Evolutionary conservation across 768 basidiomycete genomes (phyloP).

Genomic region (Leccinum subgranulosum): DNA sequence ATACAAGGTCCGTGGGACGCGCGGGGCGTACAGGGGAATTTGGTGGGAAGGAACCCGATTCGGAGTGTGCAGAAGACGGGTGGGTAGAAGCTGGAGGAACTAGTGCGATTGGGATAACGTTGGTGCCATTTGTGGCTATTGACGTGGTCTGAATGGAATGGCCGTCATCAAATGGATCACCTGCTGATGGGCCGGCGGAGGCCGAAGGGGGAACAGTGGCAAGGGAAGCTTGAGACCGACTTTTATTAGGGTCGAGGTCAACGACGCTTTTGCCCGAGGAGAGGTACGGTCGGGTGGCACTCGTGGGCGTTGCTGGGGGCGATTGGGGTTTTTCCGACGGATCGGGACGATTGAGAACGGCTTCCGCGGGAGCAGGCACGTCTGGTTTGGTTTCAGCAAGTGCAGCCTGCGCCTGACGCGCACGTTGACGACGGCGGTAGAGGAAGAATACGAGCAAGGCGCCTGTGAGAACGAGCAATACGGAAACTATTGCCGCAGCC

Average conservation of each 20-base stretch:
- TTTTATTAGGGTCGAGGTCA: conserved; percentile 48
- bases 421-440: conserved; percentile 57
- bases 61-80: conserved; percentile 35
- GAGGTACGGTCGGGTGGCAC: conserved; percentile 46
- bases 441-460: conserved; percentile 53
- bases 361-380: conserved; percentile 68
- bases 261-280: conserved; percentile 49
- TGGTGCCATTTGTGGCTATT: conserved; percentile 73
- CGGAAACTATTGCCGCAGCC: conserved; percentile 69
- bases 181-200: conserved; percentile 22
- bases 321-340: conserved; percentile 60
- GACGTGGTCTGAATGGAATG: conserved; percentile 77
- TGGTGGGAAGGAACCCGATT: conserved; percentile 13
- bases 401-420: conserved; percentile 33
- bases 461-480: conserved; percentile 55
- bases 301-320: conserved; percentile 16
- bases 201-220: conserved; percentile 7
- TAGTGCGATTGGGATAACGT: conserved; percentile 84
- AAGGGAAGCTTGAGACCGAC: conserved; percentile 35
- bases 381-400: conserved; percentile 49
- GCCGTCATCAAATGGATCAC: conserved; percentile 74
- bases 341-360: conserved; percentile 80
- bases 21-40: conserved; percentile 51
- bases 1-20: conserved; percentile 57
- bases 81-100: conserved; percentile 55